Percentiles rank a stretch among this genome's conserved stretches.
These are phyloP conservation scores for Wickerhamiella hasegawae DNA, from an alignment of 805 yeast species.

Conservation along the genomic window DNA sequence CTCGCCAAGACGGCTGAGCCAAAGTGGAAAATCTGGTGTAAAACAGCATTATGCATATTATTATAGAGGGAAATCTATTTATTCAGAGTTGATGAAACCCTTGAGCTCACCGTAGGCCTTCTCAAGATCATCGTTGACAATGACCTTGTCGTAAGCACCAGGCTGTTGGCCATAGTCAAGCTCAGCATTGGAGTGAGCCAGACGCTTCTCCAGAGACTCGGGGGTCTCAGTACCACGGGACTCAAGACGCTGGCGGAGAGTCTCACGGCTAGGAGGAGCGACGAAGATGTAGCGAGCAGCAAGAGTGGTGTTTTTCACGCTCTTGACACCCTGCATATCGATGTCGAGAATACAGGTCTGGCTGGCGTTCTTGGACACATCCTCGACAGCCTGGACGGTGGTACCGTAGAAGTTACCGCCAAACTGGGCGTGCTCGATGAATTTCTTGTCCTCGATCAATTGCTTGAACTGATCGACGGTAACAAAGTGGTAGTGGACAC, in stretches of 20 bases:
- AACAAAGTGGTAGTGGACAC: slow-evolving; percentile 77
- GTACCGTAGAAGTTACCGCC: slow-evolving; percentile 98
- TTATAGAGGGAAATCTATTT: too few species aligned
- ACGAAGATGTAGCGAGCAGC: slow-evolving; percentile 76
- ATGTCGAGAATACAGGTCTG: slow-evolving; percentile 84
- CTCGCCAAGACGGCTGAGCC: too few species aligned
- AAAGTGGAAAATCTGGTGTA: too few species aligned
- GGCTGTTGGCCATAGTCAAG: slow-evolving; percentile 65
- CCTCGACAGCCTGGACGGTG: slow-evolving; percentile 67
- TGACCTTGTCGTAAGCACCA: slow-evolving; percentile 80
- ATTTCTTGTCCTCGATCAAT: slow-evolving; percentile 56
- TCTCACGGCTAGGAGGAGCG: slow-evolving; percentile 85
- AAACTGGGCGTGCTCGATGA: slow-evolving; percentile 96
- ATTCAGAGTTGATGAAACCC: neutral
- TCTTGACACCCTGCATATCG: slow-evolving; percentile 97
- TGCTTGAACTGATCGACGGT: slow-evolving; percentile 65
- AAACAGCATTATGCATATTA: too few species aligned
- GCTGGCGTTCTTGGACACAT: slow-evolving; percentile 39
- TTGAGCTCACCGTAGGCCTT: slow-evolving; percentile 72
- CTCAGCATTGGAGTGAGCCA: slow-evolving; percentile 77
- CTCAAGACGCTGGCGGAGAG: slow-evolving; percentile 53
- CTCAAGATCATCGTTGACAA: slow-evolving; percentile 85
- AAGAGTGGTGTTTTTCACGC: slow-evolving; percentile 68
- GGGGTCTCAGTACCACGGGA: slow-evolving; percentile 92
- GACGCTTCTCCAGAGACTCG: slow-evolving; percentile 70